A percentile compares a stretch with the other conserved stretches of the same genome.
Conservation (phyloP, 1,139 yeast species). For the Saccharomyces hybrid region DNA sequence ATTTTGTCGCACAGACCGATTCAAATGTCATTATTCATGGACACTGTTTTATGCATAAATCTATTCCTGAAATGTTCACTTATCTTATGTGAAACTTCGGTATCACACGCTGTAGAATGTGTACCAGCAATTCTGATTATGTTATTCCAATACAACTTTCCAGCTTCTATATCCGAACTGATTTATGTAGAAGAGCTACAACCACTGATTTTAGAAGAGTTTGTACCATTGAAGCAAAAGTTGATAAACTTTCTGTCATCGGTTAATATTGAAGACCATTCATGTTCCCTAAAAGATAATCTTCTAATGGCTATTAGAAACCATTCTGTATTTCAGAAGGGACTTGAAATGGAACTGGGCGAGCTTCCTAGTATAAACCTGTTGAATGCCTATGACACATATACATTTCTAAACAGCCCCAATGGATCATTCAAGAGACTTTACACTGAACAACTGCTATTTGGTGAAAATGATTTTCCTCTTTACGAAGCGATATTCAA, state of each 20-base stretch:
- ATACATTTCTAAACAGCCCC: constrained; percentile 18
- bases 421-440: constrained; percentile 22
- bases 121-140: constrained; percentile 11
- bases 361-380: constrained; percentile 8
- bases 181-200: constrained; percentile 10
- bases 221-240: constrained; percentile 12
- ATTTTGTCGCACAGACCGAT: constrained; percentile 1
- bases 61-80: constrained; percentile 8
- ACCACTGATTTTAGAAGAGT: constrained; percentile 11
- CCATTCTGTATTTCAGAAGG: constrained; percentile 6
- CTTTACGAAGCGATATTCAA: constrained; percentile 17
- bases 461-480: constrained; percentile 26
- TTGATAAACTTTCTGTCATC: constrained; percentile 10
- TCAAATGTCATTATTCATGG: constrained; percentile 5
- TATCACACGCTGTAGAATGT: constrained; percentile 10
- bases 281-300: constrained; percentile 10
- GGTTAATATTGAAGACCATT: constrained; percentile 10
- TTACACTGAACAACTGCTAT: constrained; percentile 24
- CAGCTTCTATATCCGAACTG: constrained; percentile 12
- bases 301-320: constrained; percentile 10
- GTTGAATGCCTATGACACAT: constrained; percentile 18
- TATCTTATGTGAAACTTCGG: constrained; percentile 7
- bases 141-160: constrained; percentile 11
- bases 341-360: constrained; percentile 3
- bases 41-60: constrained; percentile 11